Evolutionary conservation across 2,329 filamentous ascomycete genomes (phyloP).

Genomic region (Neonectria coccinea): DNA sequence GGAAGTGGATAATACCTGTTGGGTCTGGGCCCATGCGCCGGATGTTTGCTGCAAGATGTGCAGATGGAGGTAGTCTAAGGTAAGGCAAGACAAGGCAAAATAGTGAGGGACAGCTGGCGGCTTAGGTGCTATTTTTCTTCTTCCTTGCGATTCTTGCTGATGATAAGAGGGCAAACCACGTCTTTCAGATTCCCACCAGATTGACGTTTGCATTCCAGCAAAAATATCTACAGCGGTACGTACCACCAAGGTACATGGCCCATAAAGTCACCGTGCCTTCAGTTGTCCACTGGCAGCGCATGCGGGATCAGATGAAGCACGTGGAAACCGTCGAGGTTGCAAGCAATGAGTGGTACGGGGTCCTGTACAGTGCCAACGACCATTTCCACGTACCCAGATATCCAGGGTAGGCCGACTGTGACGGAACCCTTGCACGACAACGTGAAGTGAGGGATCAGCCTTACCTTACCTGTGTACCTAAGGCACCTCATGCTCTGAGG

Average conservation of each 20-base stretch:
- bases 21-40: constrained; percentile 7
- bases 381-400: constrained; percentile 3
- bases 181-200: background rate
- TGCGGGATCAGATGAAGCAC: constrained; percentile 9
- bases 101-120: background rate
- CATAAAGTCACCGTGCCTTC: too few species aligned
- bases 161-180: background rate
- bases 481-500: background rate
- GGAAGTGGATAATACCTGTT: constrained; percentile 14
- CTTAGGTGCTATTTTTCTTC: background rate
- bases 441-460: background rate
- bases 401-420: constrained; percentile 12
- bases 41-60: background rate
- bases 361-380: background rate
- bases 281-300: background rate
- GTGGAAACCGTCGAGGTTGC: constrained; percentile 14
- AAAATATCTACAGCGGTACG: background rate
- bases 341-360: background rate
- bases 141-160: background rate
- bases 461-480: background rate
- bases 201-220: background rate
- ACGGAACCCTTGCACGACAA: background rate
- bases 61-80: background rate
- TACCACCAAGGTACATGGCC: background rate
- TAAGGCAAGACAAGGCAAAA: too few species aligned